phyloP scores from a whole-genome alignment of 208 protist species.

The Leishmania arabica region DNA sequence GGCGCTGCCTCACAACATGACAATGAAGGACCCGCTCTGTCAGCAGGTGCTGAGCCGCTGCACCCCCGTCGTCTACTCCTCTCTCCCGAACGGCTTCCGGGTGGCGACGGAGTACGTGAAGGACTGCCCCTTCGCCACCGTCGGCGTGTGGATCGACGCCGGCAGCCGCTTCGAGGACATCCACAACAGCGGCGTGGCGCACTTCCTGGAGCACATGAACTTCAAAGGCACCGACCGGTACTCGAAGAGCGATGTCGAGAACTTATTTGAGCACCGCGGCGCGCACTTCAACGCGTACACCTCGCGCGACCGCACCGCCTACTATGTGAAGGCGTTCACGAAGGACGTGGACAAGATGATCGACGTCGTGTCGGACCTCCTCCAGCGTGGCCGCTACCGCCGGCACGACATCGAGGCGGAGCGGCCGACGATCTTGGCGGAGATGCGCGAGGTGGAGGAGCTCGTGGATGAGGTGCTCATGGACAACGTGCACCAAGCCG shows the following conservation, averaged over 20 bases:
- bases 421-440: constrained; percentile 95
- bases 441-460: constrained; percentile 97
- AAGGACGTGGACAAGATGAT: constrained; percentile 93
- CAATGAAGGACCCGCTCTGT: constrained; percentile 50
- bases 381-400: constrained; percentile 93
- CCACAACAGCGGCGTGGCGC: constrained; percentile 98
- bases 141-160: constrained; percentile 98
- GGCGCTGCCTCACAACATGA: constrained; percentile 55
- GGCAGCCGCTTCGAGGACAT: constrained; percentile 97
- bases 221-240: constrained; percentile 97
- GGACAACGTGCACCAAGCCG: constrained; percentile 96
- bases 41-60: constrained; percentile 52
- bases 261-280: constrained; percentile 96
- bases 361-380: constrained; percentile 97
- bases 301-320: constrained; percentile 97
- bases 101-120: constrained; percentile 96
- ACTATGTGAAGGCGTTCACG: constrained; percentile 96
- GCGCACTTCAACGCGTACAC: constrained; percentile 99
- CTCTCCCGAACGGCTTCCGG: constrained; percentile 95
- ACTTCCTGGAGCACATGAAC: constrained; percentile 99
- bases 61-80: constrained; percentile 90
- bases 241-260: constrained; percentile 92
- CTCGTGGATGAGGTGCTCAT: constrained; percentile 96
- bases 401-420: constrained; percentile 92
- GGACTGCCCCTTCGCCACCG: constrained; percentile 92